Evolutionary conservation across 441 rosid genomes (phyloP).

Genomic region (Hura crepitans): DNA sequence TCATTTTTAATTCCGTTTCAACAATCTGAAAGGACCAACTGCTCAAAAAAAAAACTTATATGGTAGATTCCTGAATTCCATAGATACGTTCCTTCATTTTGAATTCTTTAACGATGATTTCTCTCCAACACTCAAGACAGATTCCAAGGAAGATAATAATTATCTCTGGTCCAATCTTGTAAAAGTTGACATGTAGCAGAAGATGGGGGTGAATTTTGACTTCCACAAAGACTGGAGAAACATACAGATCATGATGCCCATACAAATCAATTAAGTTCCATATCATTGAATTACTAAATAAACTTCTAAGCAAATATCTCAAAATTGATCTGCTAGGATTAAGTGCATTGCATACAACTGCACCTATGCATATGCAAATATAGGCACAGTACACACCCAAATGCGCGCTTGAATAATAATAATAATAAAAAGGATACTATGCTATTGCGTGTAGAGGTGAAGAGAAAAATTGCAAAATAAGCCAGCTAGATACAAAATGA

Average conservation of each 20-base stretch:
- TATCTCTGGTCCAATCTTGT: not conserved
- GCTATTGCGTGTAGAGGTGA: not conserved
- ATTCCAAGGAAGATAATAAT: too few relatives aligned
- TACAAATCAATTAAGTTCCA: not conserved
- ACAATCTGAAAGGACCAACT: constrained; percentile 5
- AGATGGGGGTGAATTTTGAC: constrained; percentile 3
- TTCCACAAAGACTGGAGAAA: not conserved
- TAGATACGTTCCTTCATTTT: not conserved
- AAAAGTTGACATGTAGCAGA: not conserved
- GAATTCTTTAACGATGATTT: not conserved
- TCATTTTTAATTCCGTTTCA: not conserved
- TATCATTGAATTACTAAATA: not conserved
- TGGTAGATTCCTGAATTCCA: not conserved
- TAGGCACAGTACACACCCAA: too few relatives aligned
- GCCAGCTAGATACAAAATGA: not conserved
- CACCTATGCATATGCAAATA: not conserved
- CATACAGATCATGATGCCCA: not conserved
- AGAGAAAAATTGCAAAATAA: constrained; percentile 1
- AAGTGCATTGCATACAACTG: not conserved
- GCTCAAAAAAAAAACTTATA: not conserved
- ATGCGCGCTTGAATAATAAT: not conserved
- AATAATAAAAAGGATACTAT: not conserved
- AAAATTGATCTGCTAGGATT: not conserved
- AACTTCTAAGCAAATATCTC: not conserved
- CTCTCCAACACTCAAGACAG: not conserved